These are phyloP conservation scores for Mollisiaceae sp. DNA, from an alignment of 2,329 filamentous ascomycete genomes.

Conservation along the genomic window DNA sequence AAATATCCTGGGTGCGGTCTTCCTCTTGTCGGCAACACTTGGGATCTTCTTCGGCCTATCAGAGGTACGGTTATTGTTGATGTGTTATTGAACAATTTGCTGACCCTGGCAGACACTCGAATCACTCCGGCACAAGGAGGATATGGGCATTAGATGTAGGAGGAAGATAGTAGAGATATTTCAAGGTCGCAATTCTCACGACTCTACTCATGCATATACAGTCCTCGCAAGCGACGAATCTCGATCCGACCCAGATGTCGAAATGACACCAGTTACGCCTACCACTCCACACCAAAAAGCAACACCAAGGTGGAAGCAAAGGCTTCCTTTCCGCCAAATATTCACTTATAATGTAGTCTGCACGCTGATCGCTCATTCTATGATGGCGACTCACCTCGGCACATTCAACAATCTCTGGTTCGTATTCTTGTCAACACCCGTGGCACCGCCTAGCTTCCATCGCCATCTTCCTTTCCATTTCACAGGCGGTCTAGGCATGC, in stretches of 20 bases:
- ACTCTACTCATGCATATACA: slow-evolving; percentile 26
- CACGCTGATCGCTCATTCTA: slow-evolving; percentile 65
- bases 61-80: slow-evolving; percentile 21
- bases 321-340: slow-evolving; percentile 42
- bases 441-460: slow-evolving; percentile 58
- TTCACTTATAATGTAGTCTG: slow-evolving; percentile 46
- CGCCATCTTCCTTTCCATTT: slow-evolving; percentile 44
- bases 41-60: slow-evolving; percentile 43
- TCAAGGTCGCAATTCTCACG: slow-evolving; percentile 18
- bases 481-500: slow-evolving; percentile 75
- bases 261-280: slow-evolving; percentile 28
- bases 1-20: slow-evolving; percentile 44
- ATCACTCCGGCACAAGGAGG: slow-evolving; percentile 40
- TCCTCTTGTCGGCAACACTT: slow-evolving; percentile 40
- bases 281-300: slow-evolving; percentile 22
- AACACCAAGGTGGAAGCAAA: slow-evolving; percentile 31
- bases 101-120: slow-evolving; percentile 43
- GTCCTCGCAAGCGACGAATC: slow-evolving; percentile 27
- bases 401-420: slow-evolving; percentile 65
- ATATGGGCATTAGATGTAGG: slow-evolving; percentile 34
- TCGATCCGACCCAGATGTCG: slow-evolving; percentile 22
- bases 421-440: slow-evolving; percentile 63
- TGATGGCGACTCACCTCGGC: slow-evolving; percentile 72
- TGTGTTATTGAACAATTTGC: not conserved
- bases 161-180: slow-evolving; percentile 29